A percentile compares a stretch with the other conserved stretches of the same genome.
These are phyloP conservation scores for Coccomyxa sp. DNA, from an alignment of 139 green algal genomes.

Conservation along the genomic window DNA sequence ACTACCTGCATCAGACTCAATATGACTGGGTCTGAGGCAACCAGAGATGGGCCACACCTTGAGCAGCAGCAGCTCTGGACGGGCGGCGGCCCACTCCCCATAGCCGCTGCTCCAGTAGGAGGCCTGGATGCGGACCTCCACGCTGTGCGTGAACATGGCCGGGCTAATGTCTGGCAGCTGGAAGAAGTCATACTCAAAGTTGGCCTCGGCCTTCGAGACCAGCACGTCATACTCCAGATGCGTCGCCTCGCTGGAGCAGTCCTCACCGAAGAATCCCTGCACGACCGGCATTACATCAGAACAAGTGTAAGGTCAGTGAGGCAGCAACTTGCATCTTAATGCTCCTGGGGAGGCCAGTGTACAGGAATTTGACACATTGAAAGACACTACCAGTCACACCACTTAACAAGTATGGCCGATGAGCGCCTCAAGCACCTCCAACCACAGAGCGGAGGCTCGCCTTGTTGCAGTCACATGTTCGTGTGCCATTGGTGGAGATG, in stretches of 20 bases:
- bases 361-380: no score
- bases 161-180: constrained; percentile 20
- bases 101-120: constrained; percentile 19
- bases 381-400: no score
- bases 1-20: no score
- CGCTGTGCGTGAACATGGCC: constrained; percentile 19
- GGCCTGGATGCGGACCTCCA: constrained; percentile 32
- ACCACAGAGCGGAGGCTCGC: neutral
- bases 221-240: constrained; percentile 17
- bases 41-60: no score
- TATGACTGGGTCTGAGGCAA: no score
- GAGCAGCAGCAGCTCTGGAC: constrained; percentile 34
- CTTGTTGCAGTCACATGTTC: constrained; percentile 21
- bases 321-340: no score
- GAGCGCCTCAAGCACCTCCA: no score
- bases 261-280: constrained; percentile 19
- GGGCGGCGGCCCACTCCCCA: constrained; percentile 13
- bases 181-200: constrained; percentile 41
- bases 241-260: constrained; percentile 17
- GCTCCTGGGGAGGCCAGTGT: no score
- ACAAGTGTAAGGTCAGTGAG: neutral
- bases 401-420: no score
- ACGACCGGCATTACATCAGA: neutral
- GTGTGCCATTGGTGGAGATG: neutral
- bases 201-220: neutral